Conservation (phyloP, 192 early-diverging fungal species). For the Chytriomyces sp. region DNA sequence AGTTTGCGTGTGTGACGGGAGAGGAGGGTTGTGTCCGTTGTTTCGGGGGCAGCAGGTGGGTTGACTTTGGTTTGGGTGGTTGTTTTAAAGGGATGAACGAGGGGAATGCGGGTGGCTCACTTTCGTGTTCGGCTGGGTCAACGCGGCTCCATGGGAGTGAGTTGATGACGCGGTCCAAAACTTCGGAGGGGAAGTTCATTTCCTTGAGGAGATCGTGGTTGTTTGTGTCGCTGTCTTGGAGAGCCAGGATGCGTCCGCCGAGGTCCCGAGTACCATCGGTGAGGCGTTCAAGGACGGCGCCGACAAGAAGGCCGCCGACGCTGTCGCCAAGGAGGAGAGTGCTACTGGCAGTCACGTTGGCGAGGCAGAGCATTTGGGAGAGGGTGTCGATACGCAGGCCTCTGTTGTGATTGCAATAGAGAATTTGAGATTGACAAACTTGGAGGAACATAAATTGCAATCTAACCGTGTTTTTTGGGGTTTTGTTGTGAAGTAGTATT, state of each 20-base stretch:
- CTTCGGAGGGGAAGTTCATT: slow-evolving; percentile 56
- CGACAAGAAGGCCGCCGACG: slow-evolving; percentile 80
- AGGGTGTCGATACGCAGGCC: slow-evolving; percentile 87
- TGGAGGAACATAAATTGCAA: not conserved
- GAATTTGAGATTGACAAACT: too few relatives aligned
- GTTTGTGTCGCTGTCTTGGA: slow-evolving; percentile 12
- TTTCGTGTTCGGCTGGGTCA: slow-evolving; percentile 55
- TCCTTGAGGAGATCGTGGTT: slow-evolving; percentile 23
- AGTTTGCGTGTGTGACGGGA: not conserved
- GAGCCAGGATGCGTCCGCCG: slow-evolving; percentile 20
- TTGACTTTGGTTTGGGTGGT: not conserved
- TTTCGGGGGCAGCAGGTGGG: not conserved
- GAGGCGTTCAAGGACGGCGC: slow-evolving; percentile 82
- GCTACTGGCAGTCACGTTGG: slow-evolving; percentile 74
- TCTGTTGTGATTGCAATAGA: too few relatives aligned
- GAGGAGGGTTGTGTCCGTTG: slow-evolving; percentile 3
- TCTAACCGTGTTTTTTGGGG: slow-evolving; percentile 68
- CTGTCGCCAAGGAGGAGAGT: slow-evolving; percentile 87
- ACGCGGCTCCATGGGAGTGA: slow-evolving; percentile 75
- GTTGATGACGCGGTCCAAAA: slow-evolving; percentile 54
- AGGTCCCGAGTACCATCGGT: slow-evolving; percentile 23
- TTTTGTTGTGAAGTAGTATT: slow-evolving; percentile 76
- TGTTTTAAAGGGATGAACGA: not conserved
- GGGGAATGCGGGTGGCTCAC: slow-evolving; percentile 37
- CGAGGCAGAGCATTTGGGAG: slow-evolving; percentile 81